Evolutionary conservation across 306 rosid species (phyloP).

Genomic region (Rosa persica): DNA sequence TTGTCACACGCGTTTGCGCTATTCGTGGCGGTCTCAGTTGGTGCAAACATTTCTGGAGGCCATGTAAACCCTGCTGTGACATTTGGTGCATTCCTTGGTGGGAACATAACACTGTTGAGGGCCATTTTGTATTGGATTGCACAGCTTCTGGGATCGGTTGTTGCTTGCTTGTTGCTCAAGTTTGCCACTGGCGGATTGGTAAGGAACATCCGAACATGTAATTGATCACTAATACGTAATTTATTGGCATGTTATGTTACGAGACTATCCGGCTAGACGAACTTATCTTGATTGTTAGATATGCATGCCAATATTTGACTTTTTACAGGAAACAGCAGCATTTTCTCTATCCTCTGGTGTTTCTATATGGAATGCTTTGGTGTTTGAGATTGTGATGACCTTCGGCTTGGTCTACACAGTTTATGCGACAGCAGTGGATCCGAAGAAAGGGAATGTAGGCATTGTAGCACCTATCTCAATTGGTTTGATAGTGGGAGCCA

Average conservation of each 20-base stretch:
- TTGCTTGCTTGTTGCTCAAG: constrained; percentile 77
- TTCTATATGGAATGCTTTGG: constrained; percentile 55
- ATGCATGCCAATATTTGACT: neutral
- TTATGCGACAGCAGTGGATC: constrained; percentile 77
- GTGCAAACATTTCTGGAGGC: constrained; percentile 81
- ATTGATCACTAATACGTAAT: neutral
- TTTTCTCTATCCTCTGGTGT: constrained; percentile 59
- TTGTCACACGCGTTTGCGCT: constrained; percentile 79
- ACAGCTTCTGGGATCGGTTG: constrained; percentile 75
- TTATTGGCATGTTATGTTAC: neutral
- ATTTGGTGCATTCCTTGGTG: constrained; percentile 78
- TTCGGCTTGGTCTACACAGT: constrained; percentile 82
- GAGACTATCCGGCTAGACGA: neutral
- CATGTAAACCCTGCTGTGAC: constrained; percentile 92
- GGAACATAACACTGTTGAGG: constrained; percentile 65
- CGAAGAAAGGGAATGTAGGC: constrained; percentile 67
- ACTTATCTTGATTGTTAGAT: neutral
- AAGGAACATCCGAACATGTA: constrained; percentile 4
- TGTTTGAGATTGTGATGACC: constrained; percentile 75
- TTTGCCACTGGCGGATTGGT: constrained; percentile 75
- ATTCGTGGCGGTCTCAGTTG: constrained; percentile 75
- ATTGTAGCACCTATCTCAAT: constrained; percentile 75
- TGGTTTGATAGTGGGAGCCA: constrained; percentile 80
- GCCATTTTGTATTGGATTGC: constrained; percentile 70
- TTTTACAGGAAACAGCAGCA: constrained; percentile 54